Conservation (phyloP, 108 stramenopile species). For the Cylindrotheca fusiformis region DNA sequence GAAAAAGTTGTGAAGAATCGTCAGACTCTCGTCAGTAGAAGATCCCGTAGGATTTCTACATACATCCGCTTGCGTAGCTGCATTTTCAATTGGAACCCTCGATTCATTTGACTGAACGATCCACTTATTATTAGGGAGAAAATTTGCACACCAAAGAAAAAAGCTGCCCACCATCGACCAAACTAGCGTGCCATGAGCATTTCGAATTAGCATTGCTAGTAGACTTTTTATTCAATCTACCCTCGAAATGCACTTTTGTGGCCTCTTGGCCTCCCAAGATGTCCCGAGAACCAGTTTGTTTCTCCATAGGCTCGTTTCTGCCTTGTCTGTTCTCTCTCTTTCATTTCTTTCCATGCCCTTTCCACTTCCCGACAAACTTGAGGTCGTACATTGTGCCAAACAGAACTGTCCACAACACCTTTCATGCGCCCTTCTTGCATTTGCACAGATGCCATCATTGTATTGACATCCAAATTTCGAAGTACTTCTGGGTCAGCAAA, state of each 20-base stretch:
- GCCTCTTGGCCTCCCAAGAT: not conserved
- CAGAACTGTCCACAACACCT: slow-evolving; percentile 7
- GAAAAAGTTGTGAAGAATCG: too few species aligned
- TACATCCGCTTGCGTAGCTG: too few species aligned
- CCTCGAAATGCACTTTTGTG: slow-evolving; percentile 24
- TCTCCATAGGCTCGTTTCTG: slow-evolving; percentile 4
- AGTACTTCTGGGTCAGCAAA: slow-evolving; percentile 32
- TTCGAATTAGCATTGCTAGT: too few species aligned
- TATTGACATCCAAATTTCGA: not conserved
- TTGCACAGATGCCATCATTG: not conserved
- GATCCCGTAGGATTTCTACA: too few species aligned
- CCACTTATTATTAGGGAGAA: too few species aligned
- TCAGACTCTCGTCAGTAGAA: too few species aligned
- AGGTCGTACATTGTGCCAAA: slow-evolving; percentile 18
- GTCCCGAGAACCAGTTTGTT: slow-evolving; percentile 8
- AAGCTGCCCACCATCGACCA: too few species aligned
- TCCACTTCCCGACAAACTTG: slow-evolving; percentile 18
- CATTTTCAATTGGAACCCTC: too few species aligned
- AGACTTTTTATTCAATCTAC: too few species aligned
- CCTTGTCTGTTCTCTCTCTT: slow-evolving; percentile 12
- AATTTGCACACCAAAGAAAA: too few species aligned
- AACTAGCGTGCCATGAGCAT: too few species aligned
- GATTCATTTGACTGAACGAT: too few species aligned
- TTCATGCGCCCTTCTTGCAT: slow-evolving; percentile 25
- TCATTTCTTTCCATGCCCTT: slow-evolving; percentile 10